Base-by-base conservation (phyloP, 2,329 filamentous ascomycete species). In the Arthrinium phaeospermum region DNA sequence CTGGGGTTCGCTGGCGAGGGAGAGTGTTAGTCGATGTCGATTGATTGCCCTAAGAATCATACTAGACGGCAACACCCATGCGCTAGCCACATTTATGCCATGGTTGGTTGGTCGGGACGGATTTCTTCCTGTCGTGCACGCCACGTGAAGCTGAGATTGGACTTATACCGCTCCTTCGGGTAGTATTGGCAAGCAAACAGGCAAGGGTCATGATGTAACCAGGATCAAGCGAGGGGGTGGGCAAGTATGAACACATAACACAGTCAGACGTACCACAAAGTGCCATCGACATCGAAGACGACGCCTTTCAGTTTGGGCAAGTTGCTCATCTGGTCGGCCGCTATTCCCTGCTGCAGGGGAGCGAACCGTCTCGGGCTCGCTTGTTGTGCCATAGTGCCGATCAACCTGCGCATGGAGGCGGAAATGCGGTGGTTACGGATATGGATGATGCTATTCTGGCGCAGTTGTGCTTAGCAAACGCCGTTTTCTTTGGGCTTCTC, bases 231-330 rank as follows among this genome's bases (percentile, higher is more conserved):
- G 41, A 67, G 46, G 22, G 47, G 37, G 37, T 10, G 37, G 37
- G 37, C 6, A 41, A 41, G 37, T 41, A 41, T 12, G 24, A 69
- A 16, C 0, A 69, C 14, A 45, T 2, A 34, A 69, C 69, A 41
- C 37, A 41, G 10, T 41, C 1, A 68, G 71, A 86, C 91, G 84
- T 83, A 97, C 95, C 93, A 98, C 73, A 98, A 83, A 34, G 96
- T 99, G 4, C 96, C 96, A 82, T 99, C 96, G 75, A 99, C 94
- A 83, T 99, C 96, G 83, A 98, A 98, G 19, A 98, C 87, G 1
- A 92, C 83, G 4, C 91, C 91, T 73, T 86, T 85, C 41, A 93
- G 81, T 72, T 80, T 84, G 1, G 88, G 87, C 30, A 82, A 79
- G 12, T 79, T 79, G 34, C 78, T 76, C 3, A 80, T 77, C 6